Conservation (phyloP, 345 rosid species). For the Linum usitatissimum region DNA sequence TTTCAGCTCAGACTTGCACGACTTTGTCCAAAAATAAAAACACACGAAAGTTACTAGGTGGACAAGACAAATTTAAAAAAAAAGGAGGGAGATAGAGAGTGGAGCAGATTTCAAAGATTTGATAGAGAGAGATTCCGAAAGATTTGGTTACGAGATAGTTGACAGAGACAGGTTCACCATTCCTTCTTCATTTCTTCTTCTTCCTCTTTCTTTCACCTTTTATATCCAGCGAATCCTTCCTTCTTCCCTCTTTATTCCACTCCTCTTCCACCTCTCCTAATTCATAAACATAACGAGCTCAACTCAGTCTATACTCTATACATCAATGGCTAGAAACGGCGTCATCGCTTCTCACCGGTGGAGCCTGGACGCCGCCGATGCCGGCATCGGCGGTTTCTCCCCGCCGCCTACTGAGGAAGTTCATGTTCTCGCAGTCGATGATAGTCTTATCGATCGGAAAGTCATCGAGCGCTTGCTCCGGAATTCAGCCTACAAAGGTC, state of each 20-base stretch:
- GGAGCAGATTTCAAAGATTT: slow-evolving; percentile 31
- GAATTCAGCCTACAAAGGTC: slow-evolving; percentile 76
- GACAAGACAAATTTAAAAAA: not conserved
- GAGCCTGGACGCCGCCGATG: slow-evolving; percentile 33
- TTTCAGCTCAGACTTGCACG: too few species aligned
- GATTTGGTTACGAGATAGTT: slow-evolving; percentile 46
- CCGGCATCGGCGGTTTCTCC: slow-evolving; percentile 23
- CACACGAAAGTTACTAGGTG: too few species aligned
- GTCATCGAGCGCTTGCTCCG: slow-evolving; percentile 78
- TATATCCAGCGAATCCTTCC: not conserved
- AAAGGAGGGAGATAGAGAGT: not conserved
- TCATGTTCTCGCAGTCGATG: slow-evolving; percentile 92
- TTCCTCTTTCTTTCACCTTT: not conserved
- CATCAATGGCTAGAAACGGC: slow-evolving; percentile 42
- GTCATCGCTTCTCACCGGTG: slow-evolving; percentile 29
- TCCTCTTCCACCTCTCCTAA: not conserved
- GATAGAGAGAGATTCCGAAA: slow-evolving; percentile 29
- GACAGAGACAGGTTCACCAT: slow-evolving; percentile 14
- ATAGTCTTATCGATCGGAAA: slow-evolving; percentile 73
- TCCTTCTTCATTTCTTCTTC: not conserved
- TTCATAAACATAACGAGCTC: not conserved
- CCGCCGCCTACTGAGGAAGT: slow-evolving; percentile 43
- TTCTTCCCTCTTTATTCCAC: not conserved
- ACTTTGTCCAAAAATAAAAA: too few species aligned
- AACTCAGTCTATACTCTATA: too few species aligned